Percentiles rank a stretch among this genome's conserved stretches.
These are phyloP conservation scores for Fusarium heterosporum DNA, from an alignment of 2,329 filamentous ascomycete genomes.

Conservation along the genomic window DNA sequence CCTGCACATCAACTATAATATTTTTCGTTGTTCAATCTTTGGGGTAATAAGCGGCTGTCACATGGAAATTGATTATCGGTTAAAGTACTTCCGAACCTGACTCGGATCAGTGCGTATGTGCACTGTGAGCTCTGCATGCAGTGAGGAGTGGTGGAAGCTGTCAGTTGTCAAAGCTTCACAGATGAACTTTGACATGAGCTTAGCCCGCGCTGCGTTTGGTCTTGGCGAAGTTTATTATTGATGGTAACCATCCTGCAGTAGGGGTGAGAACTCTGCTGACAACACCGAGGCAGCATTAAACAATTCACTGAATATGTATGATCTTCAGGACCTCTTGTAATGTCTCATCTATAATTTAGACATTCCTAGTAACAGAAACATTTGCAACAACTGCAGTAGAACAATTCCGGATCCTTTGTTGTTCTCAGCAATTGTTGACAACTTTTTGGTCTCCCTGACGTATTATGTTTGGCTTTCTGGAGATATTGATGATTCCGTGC, in stretches of 20 bases:
- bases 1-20: too few species aligned
- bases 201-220: constrained; percentile 4
- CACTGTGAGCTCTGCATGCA: background rate
- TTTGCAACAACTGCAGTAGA: background rate
- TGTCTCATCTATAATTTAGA: background rate
- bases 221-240: constrained; percentile 13
- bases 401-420: background rate
- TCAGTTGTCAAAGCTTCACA: constrained; percentile 14
- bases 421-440: constrained; percentile 3
- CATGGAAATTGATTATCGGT: constrained; percentile 37
- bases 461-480: constrained; percentile 33
- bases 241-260: background rate
- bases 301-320: background rate
- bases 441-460: constrained; percentile 28
- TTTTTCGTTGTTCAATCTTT: background rate
- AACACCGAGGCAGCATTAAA: too few species aligned
- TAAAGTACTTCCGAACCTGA: background rate
- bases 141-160: background rate
- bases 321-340: background rate
- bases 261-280: background rate
- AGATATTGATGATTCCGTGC: constrained; percentile 3
- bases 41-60: constrained; percentile 7
- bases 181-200: background rate
- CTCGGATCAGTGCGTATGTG: constrained; percentile 1
- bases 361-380: background rate